Percentiles rank a stretch among this genome's conserved stretches.
Evolutionary conservation across 2,329 filamentous ascomycete species (phyloP).

Genomic region (Emergomyces orientalis): DNA sequence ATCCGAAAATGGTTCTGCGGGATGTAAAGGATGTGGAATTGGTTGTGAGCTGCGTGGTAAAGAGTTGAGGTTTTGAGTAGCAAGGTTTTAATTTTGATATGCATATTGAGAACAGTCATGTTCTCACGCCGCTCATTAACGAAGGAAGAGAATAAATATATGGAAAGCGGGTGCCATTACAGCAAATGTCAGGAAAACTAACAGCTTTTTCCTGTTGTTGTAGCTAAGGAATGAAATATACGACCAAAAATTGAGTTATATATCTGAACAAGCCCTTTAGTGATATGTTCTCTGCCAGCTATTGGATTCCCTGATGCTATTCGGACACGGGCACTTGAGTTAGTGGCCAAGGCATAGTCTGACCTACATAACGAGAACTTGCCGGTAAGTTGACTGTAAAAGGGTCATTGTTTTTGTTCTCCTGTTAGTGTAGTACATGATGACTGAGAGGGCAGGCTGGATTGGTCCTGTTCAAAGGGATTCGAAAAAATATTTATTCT

Average conservation of each 20-base stretch:
- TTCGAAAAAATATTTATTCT: neutral
- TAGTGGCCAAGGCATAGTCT: no score
- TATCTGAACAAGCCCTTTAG: neutral
- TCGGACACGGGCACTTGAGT: neutral
- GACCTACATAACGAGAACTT: neutral
- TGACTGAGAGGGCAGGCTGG: neutral
- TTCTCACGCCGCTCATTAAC: neutral
- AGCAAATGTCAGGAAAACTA: neutral
- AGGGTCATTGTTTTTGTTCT: neutral
- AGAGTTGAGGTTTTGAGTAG: no score
- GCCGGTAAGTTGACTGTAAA: neutral
- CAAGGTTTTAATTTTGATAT: neutral
- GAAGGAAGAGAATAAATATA: neutral
- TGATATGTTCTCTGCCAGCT: neutral
- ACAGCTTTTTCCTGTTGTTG: neutral
- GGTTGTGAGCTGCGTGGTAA: neutral
- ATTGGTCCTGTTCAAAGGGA: neutral
- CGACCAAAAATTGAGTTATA: neutral
- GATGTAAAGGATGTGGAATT: neutral
- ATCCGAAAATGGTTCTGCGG: neutral
- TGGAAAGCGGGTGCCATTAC: neutral
- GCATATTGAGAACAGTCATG: neutral
- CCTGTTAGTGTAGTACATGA: neutral
- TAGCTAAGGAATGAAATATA: neutral
- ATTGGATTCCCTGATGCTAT: neutral